phyloP scores from a whole-genome alignment of 2,329 filamentous ascomycete genomes.

The Dendrostoma leiphaemia region DNA sequence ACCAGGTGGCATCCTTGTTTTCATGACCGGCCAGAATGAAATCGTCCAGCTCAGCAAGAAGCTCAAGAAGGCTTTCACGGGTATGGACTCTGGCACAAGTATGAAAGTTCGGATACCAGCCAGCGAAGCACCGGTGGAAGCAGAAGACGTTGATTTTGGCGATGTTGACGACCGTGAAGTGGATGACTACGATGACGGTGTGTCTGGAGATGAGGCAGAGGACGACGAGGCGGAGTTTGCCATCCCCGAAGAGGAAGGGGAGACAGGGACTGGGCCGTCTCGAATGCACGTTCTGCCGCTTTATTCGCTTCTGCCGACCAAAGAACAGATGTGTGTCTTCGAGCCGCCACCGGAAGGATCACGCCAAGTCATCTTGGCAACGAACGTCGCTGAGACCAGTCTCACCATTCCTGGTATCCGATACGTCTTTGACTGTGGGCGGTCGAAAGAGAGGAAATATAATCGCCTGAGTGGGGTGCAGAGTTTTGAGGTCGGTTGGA shows the following conservation, averaged over 20 bases:
- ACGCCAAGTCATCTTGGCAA: constrained; percentile 84
- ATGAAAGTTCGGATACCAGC: constrained; percentile 74
- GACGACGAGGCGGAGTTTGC: constrained; percentile 64
- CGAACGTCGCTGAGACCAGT: constrained; percentile 96
- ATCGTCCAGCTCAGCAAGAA: constrained; percentile 80
- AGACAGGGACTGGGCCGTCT: constrained; percentile 57
- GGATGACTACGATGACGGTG: constrained; percentile 59
- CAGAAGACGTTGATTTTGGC: constrained; percentile 84
- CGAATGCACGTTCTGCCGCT: constrained; percentile 89
- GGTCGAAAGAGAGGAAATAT: constrained; percentile 89
- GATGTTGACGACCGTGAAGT: constrained; percentile 59
- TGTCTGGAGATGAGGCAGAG: constrained; percentile 60
- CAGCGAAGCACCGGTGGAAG: constrained; percentile 74
- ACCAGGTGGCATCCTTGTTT: constrained; percentile 87
- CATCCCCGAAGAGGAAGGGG: constrained; percentile 64
- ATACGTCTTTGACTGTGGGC: constrained; percentile 93
- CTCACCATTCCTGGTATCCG: constrained; percentile 92
- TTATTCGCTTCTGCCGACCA: constrained; percentile 87
- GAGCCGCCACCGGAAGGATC: constrained; percentile 79
- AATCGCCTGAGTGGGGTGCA: constrained; percentile 88
- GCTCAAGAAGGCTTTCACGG: constrained; percentile 66
- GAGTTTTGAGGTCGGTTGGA: constrained; percentile 93
- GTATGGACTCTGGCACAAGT: constrained; percentile 53
- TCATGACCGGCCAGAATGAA: constrained; percentile 90
- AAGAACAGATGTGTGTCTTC: constrained; percentile 89